phyloP scores from a whole-genome alignment of 2,329 filamentous ascomycete genomes.

The Drechmeria coniospora region DNA sequence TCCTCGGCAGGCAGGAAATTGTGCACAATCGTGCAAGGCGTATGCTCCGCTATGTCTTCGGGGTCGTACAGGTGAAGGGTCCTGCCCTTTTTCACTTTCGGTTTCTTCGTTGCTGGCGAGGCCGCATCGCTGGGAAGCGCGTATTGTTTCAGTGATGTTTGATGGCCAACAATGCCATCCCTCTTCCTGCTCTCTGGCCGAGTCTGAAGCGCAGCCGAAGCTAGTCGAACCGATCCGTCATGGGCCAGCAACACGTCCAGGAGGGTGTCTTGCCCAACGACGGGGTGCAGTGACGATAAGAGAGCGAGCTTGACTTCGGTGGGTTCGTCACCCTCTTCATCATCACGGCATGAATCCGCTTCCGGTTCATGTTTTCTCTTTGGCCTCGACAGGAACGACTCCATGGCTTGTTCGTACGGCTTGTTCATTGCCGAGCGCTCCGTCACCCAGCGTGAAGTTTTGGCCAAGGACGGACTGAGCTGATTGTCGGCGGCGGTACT shows the following conservation, averaged over 20 bases:
- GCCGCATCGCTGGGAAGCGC: constrained; percentile 10
- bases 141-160: constrained; percentile 48
- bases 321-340: constrained; percentile 56
- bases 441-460: no score
- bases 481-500: no score
- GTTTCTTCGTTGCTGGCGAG: constrained; percentile 26
- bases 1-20: constrained; percentile 64
- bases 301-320: constrained; percentile 85
- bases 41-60: constrained; percentile 64
- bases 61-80: constrained; percentile 77
- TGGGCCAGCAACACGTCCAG: constrained; percentile 67
- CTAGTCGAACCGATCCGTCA: constrained; percentile 58
- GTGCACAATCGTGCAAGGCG: constrained; percentile 82
- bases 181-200: constrained; percentile 16
- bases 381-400: constrained; percentile 37
- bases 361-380: constrained; percentile 30
- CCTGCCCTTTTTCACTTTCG: constrained; percentile 58
- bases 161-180: constrained; percentile 30
- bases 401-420: constrained; percentile 29
- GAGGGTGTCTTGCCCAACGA: constrained; percentile 46
- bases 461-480: no score
- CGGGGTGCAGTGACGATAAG: constrained; percentile 60
- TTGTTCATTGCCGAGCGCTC: no score
- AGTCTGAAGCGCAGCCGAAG: constrained; percentile 38
- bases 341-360: constrained; percentile 12